Percentiles rank a stretch among this genome's conserved stretches.
phyloP scores from a whole-genome alignment of 805 yeast species.

The Yamadazyma akitaensis region DNA sequence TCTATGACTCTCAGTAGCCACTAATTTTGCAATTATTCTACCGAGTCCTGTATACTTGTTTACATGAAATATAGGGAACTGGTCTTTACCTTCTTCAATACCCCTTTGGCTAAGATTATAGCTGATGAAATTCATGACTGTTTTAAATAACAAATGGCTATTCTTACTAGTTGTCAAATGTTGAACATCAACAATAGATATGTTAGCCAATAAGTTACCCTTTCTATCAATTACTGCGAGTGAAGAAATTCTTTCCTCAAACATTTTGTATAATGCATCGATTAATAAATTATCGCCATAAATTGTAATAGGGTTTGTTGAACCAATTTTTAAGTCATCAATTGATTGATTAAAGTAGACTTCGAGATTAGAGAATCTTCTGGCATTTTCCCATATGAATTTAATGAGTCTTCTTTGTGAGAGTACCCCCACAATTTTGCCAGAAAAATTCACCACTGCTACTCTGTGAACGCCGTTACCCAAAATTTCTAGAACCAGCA shows the following conservation, averaged over 20 bases:
- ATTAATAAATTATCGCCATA: constrained; percentile 84
- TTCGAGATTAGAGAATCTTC: constrained; percentile 80
- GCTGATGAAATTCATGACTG: constrained; percentile 84
- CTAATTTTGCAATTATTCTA: constrained; percentile 88
- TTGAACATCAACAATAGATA: constrained; percentile 90
- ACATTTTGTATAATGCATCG: constrained; percentile 85
- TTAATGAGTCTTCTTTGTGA: constrained; percentile 86
- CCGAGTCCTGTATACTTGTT: constrained; percentile 75
- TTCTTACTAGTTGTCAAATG: constrained; percentile 85
- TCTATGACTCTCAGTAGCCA: constrained; percentile 92
- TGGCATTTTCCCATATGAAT: constrained; percentile 89
- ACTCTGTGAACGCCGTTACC: constrained; percentile 97
- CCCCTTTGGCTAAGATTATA: constrained; percentile 87
- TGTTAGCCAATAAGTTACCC: constrained; percentile 78
- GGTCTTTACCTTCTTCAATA: constrained; percentile 90
- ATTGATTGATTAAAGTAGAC: constrained; percentile 65
- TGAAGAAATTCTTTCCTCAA: constrained; percentile 77
- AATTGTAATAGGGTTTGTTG: constrained; percentile 66
- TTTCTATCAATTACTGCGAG: constrained; percentile 87
- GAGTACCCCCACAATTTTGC: constrained; percentile 72
- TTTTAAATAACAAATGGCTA: constrained; percentile 73
- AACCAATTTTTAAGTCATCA: constrained; percentile 74
- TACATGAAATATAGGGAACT: constrained; percentile 95
- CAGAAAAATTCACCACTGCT: constrained; percentile 58
- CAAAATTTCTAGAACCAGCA: constrained; percentile 75